These are phyloP conservation scores for Ramaria sp. DNA, from an alignment of 768 basidiomycete species.

Conservation along the genomic window DNA sequence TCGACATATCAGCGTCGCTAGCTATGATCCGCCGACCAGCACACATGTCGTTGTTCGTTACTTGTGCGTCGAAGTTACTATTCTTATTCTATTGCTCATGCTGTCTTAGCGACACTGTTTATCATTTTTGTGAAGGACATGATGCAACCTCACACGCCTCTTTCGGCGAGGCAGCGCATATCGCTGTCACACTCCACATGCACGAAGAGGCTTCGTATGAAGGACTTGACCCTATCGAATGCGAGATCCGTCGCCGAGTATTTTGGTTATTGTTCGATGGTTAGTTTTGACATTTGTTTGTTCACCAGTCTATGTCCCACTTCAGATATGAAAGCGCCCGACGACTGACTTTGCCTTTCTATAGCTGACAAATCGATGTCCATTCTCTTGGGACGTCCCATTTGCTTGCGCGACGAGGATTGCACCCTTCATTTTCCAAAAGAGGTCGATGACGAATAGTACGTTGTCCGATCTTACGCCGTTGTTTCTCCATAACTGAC, in stretches of 20 bases:
- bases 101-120: conserved; percentile 56
- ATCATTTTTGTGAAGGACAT: conserved; percentile 84
- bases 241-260: conserved; percentile 71
- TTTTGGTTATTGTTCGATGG: conserved; percentile 91
- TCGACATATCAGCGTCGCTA: conserved; percentile 66
- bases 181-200: conserved; percentile 73
- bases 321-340: not conserved
- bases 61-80: conserved; percentile 46
- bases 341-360: not conserved
- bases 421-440: conserved; percentile 83
- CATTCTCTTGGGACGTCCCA: conserved; percentile 73
- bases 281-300: conserved; percentile 22
- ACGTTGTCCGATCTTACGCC: conserved; percentile 29
- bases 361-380: conserved; percentile 86
- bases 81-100: conserved; percentile 9
- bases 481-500: conserved; percentile 19
- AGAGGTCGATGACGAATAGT: conserved; percentile 87
- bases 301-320: not conserved
- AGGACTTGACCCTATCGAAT: conserved; percentile 76
- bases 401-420: conserved; percentile 82
- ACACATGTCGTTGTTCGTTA: conserved; percentile 84
- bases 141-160: conserved; percentile 82
- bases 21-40: conserved; percentile 76
- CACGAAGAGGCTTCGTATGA: conserved; percentile 82
- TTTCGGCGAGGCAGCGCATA: conserved; percentile 79